These are phyloP conservation scores for Blastobotrys terrestris DNA, from an alignment of 805 yeast species.

Conservation along the genomic window DNA sequence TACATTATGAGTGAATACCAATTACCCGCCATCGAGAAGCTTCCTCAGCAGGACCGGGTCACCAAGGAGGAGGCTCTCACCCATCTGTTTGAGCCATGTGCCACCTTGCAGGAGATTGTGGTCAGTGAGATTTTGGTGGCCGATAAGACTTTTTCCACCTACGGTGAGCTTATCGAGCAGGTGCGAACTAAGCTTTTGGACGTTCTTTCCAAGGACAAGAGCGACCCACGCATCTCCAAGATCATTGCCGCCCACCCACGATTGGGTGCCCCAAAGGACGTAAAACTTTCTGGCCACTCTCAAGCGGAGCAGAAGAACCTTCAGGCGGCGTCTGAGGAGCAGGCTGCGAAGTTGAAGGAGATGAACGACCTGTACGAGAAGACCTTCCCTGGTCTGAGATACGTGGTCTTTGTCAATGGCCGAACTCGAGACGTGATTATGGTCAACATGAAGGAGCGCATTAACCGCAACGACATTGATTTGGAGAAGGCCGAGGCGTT, in stretches of 20 bases:
- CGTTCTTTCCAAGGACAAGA: constrained; percentile 28
- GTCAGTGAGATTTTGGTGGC: constrained; percentile 18
- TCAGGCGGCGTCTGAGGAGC: constrained; percentile 42
- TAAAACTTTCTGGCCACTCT: constrained; percentile 52
- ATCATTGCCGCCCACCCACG: constrained; percentile 92
- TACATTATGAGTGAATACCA: background rate
- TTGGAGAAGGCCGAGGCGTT: constrained; percentile 63
- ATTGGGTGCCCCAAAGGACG: constrained; percentile 54
- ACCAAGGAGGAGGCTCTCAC: constrained; percentile 40
- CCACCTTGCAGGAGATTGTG: constrained; percentile 36
- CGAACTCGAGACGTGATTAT: constrained; percentile 61
- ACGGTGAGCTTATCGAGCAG: constrained; percentile 40
- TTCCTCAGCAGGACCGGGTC: background rate
- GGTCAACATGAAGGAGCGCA: constrained; percentile 53
- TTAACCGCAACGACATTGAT: constrained; percentile 46
- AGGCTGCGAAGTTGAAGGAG: constrained; percentile 42
- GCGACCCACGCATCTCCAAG: constrained; percentile 21
- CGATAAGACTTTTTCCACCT: constrained; percentile 9
- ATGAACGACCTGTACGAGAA: constrained; percentile 60
- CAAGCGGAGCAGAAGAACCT: constrained; percentile 64
- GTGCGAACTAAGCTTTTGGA: constrained; percentile 36
- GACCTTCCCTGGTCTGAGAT: constrained; percentile 63
- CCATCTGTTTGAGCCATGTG: constrained; percentile 60
- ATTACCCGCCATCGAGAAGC: constrained; percentile 1
- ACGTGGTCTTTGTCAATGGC: constrained; percentile 87